Percentiles rank a stretch among this genome's conserved stretches.
Conservation (phyloP, 2,329 filamentous ascomycete species). For the Macrophomina tecta region DNA sequence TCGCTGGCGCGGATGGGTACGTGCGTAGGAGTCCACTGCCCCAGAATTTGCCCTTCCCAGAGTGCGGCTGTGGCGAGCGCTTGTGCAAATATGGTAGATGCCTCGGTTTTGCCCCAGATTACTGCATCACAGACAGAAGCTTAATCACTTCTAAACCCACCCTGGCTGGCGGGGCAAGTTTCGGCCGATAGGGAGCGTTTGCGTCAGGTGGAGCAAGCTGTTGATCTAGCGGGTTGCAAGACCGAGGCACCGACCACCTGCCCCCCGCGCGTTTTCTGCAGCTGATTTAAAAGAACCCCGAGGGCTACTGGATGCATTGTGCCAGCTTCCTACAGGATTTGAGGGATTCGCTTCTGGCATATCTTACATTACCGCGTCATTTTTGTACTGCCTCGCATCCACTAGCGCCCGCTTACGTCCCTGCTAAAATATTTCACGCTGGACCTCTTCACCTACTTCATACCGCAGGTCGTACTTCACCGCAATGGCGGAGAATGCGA, state of each 20-base stretch:
- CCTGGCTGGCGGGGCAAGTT: neutral
- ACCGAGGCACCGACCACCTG: conserved; percentile 22
- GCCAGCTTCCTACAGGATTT: neutral
- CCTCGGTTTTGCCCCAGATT: conserved; percentile 25
- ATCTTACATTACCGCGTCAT: neutral
- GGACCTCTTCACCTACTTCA: neutral
- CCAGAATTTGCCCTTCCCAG: neutral
- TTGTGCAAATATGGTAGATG: conserved; percentile 11
- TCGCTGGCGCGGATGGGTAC: conserved; percentile 1
- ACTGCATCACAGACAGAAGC: conserved; percentile 18
- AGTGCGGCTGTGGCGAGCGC: conserved; percentile 11
- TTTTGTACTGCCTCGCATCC: neutral
- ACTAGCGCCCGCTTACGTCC: neutral
- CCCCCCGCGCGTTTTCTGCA: neutral
- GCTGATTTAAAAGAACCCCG: neutral
- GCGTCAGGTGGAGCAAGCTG: conserved; percentile 15
- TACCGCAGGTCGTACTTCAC: neutral
- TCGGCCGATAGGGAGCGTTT: conserved; percentile 20
- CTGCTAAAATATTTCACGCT: neutral
- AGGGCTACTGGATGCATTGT: too few species aligned
- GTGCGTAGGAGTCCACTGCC: neutral
- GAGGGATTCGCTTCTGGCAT: neutral
- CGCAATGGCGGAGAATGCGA: conserved; percentile 10
- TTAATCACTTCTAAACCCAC: neutral
- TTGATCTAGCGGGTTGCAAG: neutral